Conservation (phyloP, 1,139 yeast species). For the Starmera stellimalicola region DNA sequence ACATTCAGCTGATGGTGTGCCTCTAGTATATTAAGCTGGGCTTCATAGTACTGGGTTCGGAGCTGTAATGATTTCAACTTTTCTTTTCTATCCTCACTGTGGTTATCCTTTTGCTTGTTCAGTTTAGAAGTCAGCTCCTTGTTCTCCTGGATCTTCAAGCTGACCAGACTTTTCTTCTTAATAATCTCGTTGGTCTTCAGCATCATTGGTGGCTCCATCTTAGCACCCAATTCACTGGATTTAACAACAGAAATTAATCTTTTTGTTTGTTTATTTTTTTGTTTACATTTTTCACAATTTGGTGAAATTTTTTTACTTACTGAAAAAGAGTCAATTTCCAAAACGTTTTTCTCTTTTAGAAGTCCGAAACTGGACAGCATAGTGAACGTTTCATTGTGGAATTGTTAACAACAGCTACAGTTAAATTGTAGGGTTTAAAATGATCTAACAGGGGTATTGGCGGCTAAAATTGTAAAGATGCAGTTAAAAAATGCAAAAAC, state of each 20-base stretch:
- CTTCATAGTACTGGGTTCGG: conserved; percentile 30
- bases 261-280: not conserved
- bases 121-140: not conserved
- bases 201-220: not conserved
- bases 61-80: conserved; percentile 26
- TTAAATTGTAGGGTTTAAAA: too few relatives aligned
- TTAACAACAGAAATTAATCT: too few relatives aligned
- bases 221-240: too few relatives aligned
- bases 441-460: too few relatives aligned
- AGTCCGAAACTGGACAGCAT: not conserved
- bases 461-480: too few relatives aligned
- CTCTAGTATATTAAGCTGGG: conserved; percentile 27
- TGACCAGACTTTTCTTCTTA: not conserved
- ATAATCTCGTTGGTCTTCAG: not conserved
- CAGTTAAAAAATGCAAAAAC: too few relatives aligned
- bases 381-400: too few relatives aligned
- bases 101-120: not conserved
- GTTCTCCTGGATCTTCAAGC: not conserved
- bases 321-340: conserved; percentile 1
- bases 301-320: not conserved
- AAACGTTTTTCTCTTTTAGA: not conserved
- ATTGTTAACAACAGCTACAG: too few relatives aligned
- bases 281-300: conserved; percentile 1
- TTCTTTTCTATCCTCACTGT: not conserved
- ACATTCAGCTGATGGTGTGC: conserved; percentile 16